A percentile compares a stretch with the other conserved stretches of the same genome.
Evolutionary conservation across 2,329 filamentous ascomycete genomes (phyloP).

Genomic region (Cercospora citrullina): DNA sequence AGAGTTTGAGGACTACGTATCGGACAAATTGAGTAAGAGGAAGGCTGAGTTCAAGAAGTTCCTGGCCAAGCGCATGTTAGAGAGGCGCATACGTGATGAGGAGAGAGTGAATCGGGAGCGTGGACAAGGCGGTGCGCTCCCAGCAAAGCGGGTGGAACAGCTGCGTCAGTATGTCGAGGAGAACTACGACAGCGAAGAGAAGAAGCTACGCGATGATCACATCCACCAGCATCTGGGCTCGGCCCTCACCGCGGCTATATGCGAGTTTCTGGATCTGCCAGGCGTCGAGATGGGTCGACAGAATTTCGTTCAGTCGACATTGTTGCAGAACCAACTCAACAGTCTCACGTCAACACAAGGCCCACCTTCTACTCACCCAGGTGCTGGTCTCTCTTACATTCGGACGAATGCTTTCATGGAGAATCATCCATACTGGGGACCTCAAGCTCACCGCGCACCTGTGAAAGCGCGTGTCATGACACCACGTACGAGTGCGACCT

Average conservation of each 20-base stretch:
- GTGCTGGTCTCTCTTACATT: constrained; percentile 63
- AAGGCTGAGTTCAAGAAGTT: constrained; percentile 37
- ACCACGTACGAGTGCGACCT: constrained; percentile 44
- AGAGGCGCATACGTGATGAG: constrained; percentile 27
- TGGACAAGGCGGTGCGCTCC: constrained; percentile 21
- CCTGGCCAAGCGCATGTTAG: constrained; percentile 31
- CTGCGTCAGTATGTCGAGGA: constrained; percentile 29
- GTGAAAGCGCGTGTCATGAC: constrained; percentile 60
- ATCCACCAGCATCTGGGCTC: constrained; percentile 49
- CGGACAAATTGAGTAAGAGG: constrained; percentile 40
- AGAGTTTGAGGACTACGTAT: constrained; percentile 56
- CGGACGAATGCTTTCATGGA: constrained; percentile 55
- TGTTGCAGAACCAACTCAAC: constrained; percentile 28
- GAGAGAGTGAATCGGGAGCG: constrained; percentile 22
- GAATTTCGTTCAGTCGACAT: constrained; percentile 9
- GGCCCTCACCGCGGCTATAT: constrained; percentile 55
- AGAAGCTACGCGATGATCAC: constrained; percentile 49
- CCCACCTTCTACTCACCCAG: constrained; percentile 64
- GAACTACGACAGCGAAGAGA: constrained; percentile 34
- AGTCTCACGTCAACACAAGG: constrained; percentile 36
- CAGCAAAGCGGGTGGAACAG: constrained; percentile 17
- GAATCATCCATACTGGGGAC: constrained; percentile 63
- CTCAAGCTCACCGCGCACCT: constrained; percentile 54
- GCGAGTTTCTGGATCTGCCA: constrained; percentile 56
- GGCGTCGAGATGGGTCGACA: constrained; percentile 17